Base-by-base conservation (phyloP, 2,329 filamentous ascomycete species). In the Venturia oleaginea region DNA sequence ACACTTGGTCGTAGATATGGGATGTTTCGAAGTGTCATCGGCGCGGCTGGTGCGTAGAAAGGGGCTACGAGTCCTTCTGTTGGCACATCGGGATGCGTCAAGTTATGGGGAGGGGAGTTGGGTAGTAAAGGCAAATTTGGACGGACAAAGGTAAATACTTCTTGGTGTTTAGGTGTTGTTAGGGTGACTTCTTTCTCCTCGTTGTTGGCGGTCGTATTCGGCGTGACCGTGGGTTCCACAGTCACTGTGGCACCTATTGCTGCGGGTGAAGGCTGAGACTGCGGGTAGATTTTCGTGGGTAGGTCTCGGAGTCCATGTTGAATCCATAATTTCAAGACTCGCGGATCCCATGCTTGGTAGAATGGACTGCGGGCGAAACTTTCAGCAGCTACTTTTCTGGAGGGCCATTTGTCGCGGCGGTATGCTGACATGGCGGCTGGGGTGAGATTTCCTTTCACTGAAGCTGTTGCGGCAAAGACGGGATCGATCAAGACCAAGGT, bases 151-250 rank as follows among this genome's bases (percentile, higher is more conserved):
- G 87, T 91, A 71, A 91, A 87, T 64, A 94, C 89, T 78, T 96
- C 91, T 72, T 96, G 91, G 74, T 96, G 89, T 70, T 92, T 91
- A 0, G 91, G 88, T 0, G 93, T 97, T 1, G 84, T 84, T 2
- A 94, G 80, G 0, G 91, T 93, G 0, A 92, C 87, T 40, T 81
- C 76, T 19, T 76, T 75, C 27, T 72, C 72, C 62, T 67, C 61
- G 68, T 13, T 68, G 32, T 67, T 70, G 65, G 70, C 73, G 66
- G 62, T 69, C 54, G 48, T 68, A 64, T 32, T 66, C 46, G 63
- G 72, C 62, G 64, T 69, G 30, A 67, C 24, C 8, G 70, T 71
- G 24, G 71, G 69, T 51, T 72, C 69, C 24, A 64, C 19, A 8
- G 66, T 61, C 17, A 60, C 54, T 8, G 34, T 55, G 4, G 57